Conservation (phyloP, 306 rosid genomes). For the Inga laurina region DNA sequence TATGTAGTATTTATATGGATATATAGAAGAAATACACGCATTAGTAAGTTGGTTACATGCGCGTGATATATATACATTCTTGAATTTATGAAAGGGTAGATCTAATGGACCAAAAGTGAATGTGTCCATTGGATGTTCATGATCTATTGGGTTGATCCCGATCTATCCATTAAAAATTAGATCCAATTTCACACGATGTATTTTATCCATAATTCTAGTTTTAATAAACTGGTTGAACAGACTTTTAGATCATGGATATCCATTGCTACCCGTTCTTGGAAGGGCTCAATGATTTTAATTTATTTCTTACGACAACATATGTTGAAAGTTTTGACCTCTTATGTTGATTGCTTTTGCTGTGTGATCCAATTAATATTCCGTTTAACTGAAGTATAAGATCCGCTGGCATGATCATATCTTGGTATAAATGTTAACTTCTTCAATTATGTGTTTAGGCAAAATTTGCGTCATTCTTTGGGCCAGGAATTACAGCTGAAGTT, state of each 20-base stretch:
- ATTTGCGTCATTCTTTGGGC: slow-evolving; percentile 92
- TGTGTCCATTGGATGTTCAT: no score
- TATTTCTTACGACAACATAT: not conserved
- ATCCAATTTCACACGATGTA: not conserved
- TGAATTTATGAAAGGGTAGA: no score
- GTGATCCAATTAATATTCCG: slow-evolving; percentile 3
- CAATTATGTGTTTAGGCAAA: slow-evolving; percentile 58
- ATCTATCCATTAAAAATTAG: not conserved
- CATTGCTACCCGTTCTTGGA: not conserved
- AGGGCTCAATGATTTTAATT: not conserved
- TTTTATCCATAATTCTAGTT: not conserved
- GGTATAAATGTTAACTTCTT: slow-evolving; percentile 3
- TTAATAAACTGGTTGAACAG: not conserved
- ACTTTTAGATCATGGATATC: not conserved
- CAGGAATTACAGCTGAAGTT: slow-evolving; percentile 88
- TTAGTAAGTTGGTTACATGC: no score
- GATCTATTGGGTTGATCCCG: not conserved
- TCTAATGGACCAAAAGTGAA: not conserved
- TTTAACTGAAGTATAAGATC: slow-evolving; percentile 14
- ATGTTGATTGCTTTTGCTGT: slow-evolving; percentile 15
- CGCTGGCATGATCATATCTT: slow-evolving; percentile 7
- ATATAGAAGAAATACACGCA: no score
- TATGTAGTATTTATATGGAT: no score
- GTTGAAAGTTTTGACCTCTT: not conserved
- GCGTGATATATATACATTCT: no score